Base-by-base conservation (phyloP, 2,329 filamentous ascomycete species). In the Fusarium denticulatum region DNA sequence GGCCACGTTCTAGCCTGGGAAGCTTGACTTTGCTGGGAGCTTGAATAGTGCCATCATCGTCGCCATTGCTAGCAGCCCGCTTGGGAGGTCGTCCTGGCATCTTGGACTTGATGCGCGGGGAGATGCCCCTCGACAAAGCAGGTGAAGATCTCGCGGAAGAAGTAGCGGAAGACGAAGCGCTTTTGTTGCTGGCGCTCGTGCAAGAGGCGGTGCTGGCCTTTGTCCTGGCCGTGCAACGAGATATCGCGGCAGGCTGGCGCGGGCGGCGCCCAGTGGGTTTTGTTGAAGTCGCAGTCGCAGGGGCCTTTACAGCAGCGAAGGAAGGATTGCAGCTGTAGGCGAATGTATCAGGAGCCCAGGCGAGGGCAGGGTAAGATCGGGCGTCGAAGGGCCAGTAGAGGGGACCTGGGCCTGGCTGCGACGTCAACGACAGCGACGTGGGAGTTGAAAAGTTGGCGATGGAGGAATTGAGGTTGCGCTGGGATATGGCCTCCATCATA, bases 1-100 rank as follows among this genome's bases (percentile, higher is more conserved):
- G 77, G 8, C 82, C 82, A 62, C 84, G 84, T 49, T 88, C 86
- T 26, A 87, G 76, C n/a, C 86, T 82, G 43, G 87, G 83, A 63
- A 87, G 78, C 80, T 88, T 89, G 72, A 83, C 77, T 79, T 87
- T 88, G 65, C 68, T 68, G 32, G 79, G 77, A 43, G 74, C 42
- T 30, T 64, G 73, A 45, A 72, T 77, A 57, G 79, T 69, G 36
- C 73, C 45, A n/a, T 76, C 74, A 59, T 77, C 81, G 65, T 86
- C 84, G 24, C 74, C 70, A 50, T 66, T 71, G 61, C 63, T 67
- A 56, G 69, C 71, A 72, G 65, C 66, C 68, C 67, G 80, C 53
- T 78, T 78, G 7, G 68, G 45, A 37, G 72, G 72, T 49, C 76
- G 72, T 63, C 69, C 74, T 22, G 76, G 65, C 74, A 78, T 77